Conservation (phyloP, 164 flowering plant species). For the Magnolia officinalis region DNA sequence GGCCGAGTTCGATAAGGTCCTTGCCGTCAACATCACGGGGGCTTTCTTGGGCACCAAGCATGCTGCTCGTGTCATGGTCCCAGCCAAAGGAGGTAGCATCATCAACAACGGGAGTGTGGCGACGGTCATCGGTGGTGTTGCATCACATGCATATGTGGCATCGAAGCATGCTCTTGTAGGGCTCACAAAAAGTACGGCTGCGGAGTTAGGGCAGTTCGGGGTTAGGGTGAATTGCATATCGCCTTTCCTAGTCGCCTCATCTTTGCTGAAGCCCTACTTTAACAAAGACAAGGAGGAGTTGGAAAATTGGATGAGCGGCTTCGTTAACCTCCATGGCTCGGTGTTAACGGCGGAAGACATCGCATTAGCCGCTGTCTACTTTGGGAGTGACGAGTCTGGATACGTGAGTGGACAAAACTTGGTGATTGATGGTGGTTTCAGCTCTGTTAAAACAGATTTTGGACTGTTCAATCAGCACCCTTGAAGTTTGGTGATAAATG, state of each 20-base stretch:
- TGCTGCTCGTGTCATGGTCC: constrained; percentile 12
- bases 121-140: background rate
- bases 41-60: constrained; percentile 30
- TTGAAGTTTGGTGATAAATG: background rate
- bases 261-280: background rate
- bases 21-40: constrained; percentile 27
- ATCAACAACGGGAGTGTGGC: background rate
- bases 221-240: constrained; percentile 20
- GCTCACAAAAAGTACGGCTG: constrained; percentile 10
- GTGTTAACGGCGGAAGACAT: background rate
- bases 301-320: background rate
- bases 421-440: constrained; percentile 5
- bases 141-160: background rate
- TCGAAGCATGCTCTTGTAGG: constrained; percentile 19
- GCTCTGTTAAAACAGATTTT: background rate
- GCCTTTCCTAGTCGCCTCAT: constrained; percentile 10
- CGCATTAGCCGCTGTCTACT: constrained; percentile 8
- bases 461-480: background rate
- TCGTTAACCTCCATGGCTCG: background rate
- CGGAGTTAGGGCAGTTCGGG: constrained; percentile 18
- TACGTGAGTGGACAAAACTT: constrained; percentile 11
- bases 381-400: constrained; percentile 9
- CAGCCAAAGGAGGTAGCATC: constrained; percentile 2
- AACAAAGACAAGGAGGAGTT: background rate
- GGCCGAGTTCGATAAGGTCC: constrained; percentile 20